Evolutionary conservation across 768 basidiomycete genomes (phyloP).

Genomic region (Rhizopogon vinicolor): DNA sequence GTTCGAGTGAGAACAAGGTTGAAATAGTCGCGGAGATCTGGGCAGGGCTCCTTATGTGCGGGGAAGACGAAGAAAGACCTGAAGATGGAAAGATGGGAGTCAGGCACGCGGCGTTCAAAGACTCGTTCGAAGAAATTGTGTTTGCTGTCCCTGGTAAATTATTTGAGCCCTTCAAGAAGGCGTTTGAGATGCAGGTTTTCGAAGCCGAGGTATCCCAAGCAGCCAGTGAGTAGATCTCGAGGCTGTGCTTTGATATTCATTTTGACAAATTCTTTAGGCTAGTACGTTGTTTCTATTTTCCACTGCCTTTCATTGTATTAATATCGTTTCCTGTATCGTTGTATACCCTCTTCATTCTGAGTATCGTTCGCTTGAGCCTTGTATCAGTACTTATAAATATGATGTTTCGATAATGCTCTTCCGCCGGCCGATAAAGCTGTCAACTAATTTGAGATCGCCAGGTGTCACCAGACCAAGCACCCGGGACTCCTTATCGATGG

Average conservation of each 20-base stretch:
- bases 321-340: neutral
- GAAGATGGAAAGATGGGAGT: conserved; percentile 11
- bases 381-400: neutral
- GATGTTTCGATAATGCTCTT: neutral
- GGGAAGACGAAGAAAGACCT: conserved; percentile 17
- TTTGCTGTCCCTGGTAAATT: conserved; percentile 39
- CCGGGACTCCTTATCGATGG: neutral
- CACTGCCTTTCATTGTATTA: neutral
- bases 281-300: neutral
- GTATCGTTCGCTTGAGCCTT: neutral
- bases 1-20: conserved; percentile 36
- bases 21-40: conserved; percentile 39
- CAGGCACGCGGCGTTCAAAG: conserved; percentile 31
- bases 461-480: neutral
- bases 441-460: neutral
- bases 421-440: neutral
- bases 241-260: neutral
- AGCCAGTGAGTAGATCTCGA: conserved; percentile 18
- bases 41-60: conserved; percentile 41
- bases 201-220: conserved; percentile 30
- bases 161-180: conserved; percentile 31
- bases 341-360: neutral
- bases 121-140: conserved; percentile 36
- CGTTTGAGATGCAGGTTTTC: conserved; percentile 36
- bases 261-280: neutral